These are phyloP conservation scores for Lippia alba DNA, from an alignment of 305 asterid genomes.

Conservation along the genomic window DNA sequence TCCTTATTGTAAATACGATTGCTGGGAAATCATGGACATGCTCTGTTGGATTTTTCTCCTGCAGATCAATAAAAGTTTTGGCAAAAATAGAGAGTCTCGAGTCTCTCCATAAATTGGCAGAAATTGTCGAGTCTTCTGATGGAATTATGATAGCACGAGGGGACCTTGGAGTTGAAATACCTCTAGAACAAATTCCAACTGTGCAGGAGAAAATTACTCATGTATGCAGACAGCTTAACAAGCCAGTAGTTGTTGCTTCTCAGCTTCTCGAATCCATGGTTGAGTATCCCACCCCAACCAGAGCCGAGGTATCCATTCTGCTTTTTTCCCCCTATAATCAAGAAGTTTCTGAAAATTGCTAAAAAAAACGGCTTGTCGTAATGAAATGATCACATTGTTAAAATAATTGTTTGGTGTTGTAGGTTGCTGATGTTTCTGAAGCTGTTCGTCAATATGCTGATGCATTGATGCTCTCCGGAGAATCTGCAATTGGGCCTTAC, in stretches of 20 bases:
- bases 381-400: too few relatives aligned
- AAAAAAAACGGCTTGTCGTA: too few relatives aligned
- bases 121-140: slow-evolving; percentile 73
- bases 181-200: slow-evolving; percentile 81
- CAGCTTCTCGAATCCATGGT: slow-evolving; percentile 91
- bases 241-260: slow-evolving; percentile 87
- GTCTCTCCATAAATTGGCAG: slow-evolving; percentile 68
- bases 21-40: slow-evolving; percentile 1
- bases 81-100: slow-evolving; percentile 84
- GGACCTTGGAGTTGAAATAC: slow-evolving; percentile 92
- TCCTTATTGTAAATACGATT: neutral
- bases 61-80: slow-evolving; percentile 71
- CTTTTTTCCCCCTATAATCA: neutral
- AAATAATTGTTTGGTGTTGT: slow-evolving; percentile 21
- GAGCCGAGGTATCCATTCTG: slow-evolving; percentile 72
- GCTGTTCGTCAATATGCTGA: slow-evolving; percentile 87
- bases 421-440: slow-evolving; percentile 96
- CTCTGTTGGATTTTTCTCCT: slow-evolving; percentile 8
- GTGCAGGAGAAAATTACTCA: slow-evolving; percentile 66
- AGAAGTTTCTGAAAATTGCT: too few relatives aligned
- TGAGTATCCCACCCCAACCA: slow-evolving; percentile 86
- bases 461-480: slow-evolving; percentile 91
- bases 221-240: slow-evolving; percentile 77
- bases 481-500: slow-evolving; percentile 79
- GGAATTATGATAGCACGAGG: slow-evolving; percentile 96